A percentile compares a stretch with the other conserved stretches of the same genome.
These are phyloP conservation scores for Aspergillus ustus DNA, from an alignment of 2,329 filamentous ascomycete species.

Conservation along the genomic window DNA sequence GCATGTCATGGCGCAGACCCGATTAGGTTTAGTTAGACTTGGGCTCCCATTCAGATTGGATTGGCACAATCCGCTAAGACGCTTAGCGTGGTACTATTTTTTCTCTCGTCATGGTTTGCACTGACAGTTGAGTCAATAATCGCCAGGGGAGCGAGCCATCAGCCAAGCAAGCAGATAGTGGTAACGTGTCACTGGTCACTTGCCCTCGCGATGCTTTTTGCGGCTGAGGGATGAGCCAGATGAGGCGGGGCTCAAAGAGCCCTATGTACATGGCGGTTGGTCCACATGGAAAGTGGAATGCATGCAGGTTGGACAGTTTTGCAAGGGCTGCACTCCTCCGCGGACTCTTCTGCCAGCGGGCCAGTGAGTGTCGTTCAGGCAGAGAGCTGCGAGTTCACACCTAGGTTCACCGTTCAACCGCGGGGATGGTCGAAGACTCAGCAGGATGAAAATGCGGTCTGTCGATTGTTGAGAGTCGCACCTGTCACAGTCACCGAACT, in stretches of 20 bases:
- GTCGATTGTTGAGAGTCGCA: not conserved
- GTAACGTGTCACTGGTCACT: constrained; percentile 11
- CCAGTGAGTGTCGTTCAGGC: not conserved
- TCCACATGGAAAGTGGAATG: constrained; percentile 10
- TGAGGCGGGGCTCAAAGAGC: constrained; percentile 11
- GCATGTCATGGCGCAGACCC: constrained; percentile 4
- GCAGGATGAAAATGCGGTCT: constrained; percentile 11
- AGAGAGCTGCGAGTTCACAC: not conserved
- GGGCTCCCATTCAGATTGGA: constrained; percentile 1
- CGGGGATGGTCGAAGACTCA: not conserved
- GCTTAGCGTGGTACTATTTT: constrained; percentile 11
- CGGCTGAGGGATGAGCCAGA: constrained; percentile 16
- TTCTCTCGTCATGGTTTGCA: not conserved
- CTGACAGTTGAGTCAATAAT: not conserved
- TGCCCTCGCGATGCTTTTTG: constrained; percentile 4
- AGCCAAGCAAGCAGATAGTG: constrained; percentile 3
- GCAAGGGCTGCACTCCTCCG: constrained; percentile 4
- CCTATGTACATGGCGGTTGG: constrained; percentile 5
- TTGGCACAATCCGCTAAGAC: constrained; percentile 5
- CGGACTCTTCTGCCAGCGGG: not conserved
- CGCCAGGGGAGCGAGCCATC: not conserved
- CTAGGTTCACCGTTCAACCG: constrained; percentile 10
- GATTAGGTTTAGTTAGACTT: constrained; percentile 2
- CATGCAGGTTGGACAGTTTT: constrained; percentile 11
- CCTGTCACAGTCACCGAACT: not conserved